Evolutionary conservation across 306 rosid genomes (phyloP), one percentile per base, ranked within the genome.

Genomic region (Medicago arabica): DNA sequence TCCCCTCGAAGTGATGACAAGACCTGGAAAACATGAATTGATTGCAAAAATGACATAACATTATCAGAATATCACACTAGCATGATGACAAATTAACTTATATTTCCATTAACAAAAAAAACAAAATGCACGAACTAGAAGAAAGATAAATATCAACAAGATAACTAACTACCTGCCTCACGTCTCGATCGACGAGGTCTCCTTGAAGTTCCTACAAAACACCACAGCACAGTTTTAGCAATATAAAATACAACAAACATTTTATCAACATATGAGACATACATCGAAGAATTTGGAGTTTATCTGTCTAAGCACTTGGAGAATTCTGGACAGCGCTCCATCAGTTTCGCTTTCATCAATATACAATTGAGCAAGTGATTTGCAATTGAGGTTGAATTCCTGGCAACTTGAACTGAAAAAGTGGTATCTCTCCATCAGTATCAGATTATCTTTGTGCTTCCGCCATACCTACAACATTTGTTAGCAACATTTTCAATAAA

Each of bases 361-460:
- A n/a, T n/a, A n/a, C n/a, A n/a, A n/a, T n/a, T n/a, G n/a, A n/a
- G n/a, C n/a, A n/a, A n/a, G n/a, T n/a, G n/a, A n/a, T 76, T 87
- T 78, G 62, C 91, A 95, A 41, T 67, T 62, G 76, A 83, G 85
- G 25, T 91, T 92, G 70, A 86, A 92, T 61, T 90, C 94, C 17
- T 67, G 83, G 69, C 93, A 87, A 83, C 98, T 95, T 19, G 97
- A 92, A 54, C 86, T 76, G 53, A 95, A 95, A 77, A 87, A 95
- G 83, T 88, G 96, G 74, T 92, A 95, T 84, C 96, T 90, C 68
- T 92, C 95, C 92, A 95, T 92, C 84, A 92, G 43, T 65, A 92
- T 85, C 46, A 95, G 81, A 78, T 95, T 95, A 11, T 90, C 89
- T 61, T 81, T 90, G 80, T 94, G 96, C 87, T 86, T 89, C 69